Evolutionary conservation across 2,329 filamentous ascomycete genomes (phyloP).

Genomic region (Penicillium brasilianum): DNA sequence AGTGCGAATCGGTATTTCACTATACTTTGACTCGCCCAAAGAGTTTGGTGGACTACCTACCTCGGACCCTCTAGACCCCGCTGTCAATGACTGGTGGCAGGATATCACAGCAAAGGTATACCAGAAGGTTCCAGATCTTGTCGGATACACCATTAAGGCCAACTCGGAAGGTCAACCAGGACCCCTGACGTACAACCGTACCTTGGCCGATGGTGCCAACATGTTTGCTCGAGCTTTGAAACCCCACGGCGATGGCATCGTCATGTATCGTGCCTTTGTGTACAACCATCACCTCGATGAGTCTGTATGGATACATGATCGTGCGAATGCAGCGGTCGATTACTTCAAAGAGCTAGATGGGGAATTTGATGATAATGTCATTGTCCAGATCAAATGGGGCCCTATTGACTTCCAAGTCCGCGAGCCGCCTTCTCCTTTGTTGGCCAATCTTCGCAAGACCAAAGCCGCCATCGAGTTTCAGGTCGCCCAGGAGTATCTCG

Average conservation of each 20-base stretch:
- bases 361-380: slow-evolving; percentile 71
- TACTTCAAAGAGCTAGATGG: slow-evolving; percentile 70
- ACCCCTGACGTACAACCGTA: slow-evolving; percentile 71
- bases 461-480: slow-evolving; percentile 61
- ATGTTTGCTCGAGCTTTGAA: slow-evolving; percentile 66
- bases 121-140: slow-evolving; percentile 66
- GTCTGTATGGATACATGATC: slow-evolving; percentile 67
- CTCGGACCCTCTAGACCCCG: slow-evolving; percentile 67
- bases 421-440: slow-evolving; percentile 69
- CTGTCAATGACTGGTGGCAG: slow-evolving; percentile 67
- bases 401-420: slow-evolving; percentile 77
- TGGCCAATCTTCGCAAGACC: slow-evolving; percentile 54
- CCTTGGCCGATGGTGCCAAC: slow-evolving; percentile 70
- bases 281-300: slow-evolving; percentile 64
- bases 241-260: slow-evolving; percentile 57
- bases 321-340: slow-evolving; percentile 71
- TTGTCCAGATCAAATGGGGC: slow-evolving; percentile 75
- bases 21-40: slow-evolving; percentile 71
- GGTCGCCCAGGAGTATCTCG: slow-evolving; percentile 73
- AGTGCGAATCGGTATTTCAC: slow-evolving; percentile 67
- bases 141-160: slow-evolving; percentile 72
- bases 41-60: slow-evolving; percentile 61
- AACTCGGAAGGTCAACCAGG: slow-evolving; percentile 75
- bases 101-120: slow-evolving; percentile 66
- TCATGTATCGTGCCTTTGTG: slow-evolving; percentile 75